Evolutionary conservation across 306 rosid genomes (phyloP), one percentile per base, ranked within the genome.

Genomic region (Ceratonia siliqua): DNA sequence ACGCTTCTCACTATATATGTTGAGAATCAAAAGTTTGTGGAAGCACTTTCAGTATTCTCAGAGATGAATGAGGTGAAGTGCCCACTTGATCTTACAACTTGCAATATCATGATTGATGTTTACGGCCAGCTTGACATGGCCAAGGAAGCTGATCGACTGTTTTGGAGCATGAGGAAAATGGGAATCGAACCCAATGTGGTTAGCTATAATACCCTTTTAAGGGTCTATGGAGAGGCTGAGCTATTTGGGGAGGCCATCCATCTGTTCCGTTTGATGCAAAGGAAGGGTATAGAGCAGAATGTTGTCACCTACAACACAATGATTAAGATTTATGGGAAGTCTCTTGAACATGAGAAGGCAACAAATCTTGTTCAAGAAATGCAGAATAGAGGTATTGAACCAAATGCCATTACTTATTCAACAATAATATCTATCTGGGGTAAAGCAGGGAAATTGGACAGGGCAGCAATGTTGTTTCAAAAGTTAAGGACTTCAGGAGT

Each of bases 71-170:
- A 83, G 82, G 83, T 63, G n/a, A 77, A 81, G 28, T 89, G 97
- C 66, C 49, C 55, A 13, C 88, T 84, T 69, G 96, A 91, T 82
- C 88, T 89, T 21, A 90, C 92, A 1, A 91, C 93, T 0, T 94
- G 96, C 74, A 94, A 94, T 79, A 76, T 94, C n/a, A 88, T 94
- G 96, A 89, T 94, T 67, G 98, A 94, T 85, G 97, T 89, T 55
- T 94, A 94, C 54, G 98, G 98, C 74, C 98, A 88, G 87, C 87
- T 94, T 68, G 92, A 91, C 52, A 89, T 94, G 98, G 93, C 85
- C 32, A 89, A 88, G 85, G 98, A 91, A 73, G 97, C 97, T 8
- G 98, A 94, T 64, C 72, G 91, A 49, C 82, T 94, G 73, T 94
- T 94, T 75, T 91, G 98, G 98, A 87, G 98, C 78, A 88, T 94